Base-by-base conservation (phyloP, 495 filamentous ascomycete species). In the Talaromyces trachyspermus region DNA sequence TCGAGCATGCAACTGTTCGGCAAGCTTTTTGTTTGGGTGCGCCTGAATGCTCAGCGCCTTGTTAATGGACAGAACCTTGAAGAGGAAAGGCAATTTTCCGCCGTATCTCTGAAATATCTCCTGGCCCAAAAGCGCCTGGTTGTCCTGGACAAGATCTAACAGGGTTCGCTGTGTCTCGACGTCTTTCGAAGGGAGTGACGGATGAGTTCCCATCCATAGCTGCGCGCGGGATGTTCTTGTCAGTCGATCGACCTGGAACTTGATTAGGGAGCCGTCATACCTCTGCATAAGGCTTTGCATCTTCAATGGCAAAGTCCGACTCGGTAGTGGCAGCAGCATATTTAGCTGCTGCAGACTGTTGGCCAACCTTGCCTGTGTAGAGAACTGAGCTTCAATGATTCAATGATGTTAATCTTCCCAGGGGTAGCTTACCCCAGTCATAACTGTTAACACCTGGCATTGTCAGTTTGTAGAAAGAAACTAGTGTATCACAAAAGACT, bases 171-270 rank as follows among this genome's bases (percentile, higher is more conserved):
- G 80, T 2, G 92, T 92, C 49, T 77, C 68, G 41, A 94, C 57
- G 58, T 96, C 92, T 63, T 84, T 90, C 19, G 92, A 97, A 2
- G 92, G 92, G 49, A 95, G 84, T 32, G 88, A 94, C 19, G 91
- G 92, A 58, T 98, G 92, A 2, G 92, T 97, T 55, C 92, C 92
- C 92, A 98, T 97, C 92, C 92, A 98, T 57, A 98, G 70, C 88
- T 95, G 62, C 23, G 48, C 15, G 17, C 7, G 42, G 18, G n/a
- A n/a, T n/a, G n/a, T n/a, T n/a, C n/a, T n/a, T n/a, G n/a, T n/a
- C n/a, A n/a, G n/a, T n/a, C n/a, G n/a, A n/a, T n/a, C n/a, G n/a
- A n/a, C n/a, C n/a, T n/a, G n/a, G n/a, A n/a, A n/a, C n/a, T n/a
- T n/a, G n/a, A n/a, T n/a, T n/a, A n/a, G n/a, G n/a, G n/a, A n/a